A percentile compares a stretch with the other conserved stretches of the same genome.
Conservation (phyloP, 75 land plant species). For the Adiantum capillusveneris region DNA sequence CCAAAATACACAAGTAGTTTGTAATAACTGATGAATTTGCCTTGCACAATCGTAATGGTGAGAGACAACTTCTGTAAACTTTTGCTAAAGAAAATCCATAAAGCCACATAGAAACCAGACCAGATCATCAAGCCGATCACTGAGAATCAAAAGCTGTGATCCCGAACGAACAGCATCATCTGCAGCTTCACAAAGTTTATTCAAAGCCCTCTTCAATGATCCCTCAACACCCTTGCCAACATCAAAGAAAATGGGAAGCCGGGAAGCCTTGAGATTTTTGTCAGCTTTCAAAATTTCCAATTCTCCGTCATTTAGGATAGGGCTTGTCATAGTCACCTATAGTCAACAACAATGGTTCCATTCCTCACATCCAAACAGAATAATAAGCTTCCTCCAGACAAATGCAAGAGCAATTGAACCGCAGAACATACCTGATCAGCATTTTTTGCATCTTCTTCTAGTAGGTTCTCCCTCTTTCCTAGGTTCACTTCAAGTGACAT, state of each 20-base stretch:
- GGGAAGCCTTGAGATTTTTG: slow-evolving; percentile 46
- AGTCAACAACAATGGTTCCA: no score
- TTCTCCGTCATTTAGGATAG: slow-evolving; percentile 93
- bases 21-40: slow-evolving; percentile 73
- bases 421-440: slow-evolving; percentile 74
- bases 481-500: slow-evolving; percentile 96
- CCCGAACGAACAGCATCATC: slow-evolving; percentile 95
- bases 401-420: no score
- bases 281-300: slow-evolving; percentile 64
- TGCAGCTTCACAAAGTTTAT: slow-evolving; percentile 85
- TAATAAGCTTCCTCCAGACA: neutral
- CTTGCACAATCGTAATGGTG: slow-evolving; percentile 83
- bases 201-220: slow-evolving; percentile 53
- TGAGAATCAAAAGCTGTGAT: slow-evolving; percentile 82
- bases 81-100: no score
- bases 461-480: slow-evolving; percentile 83
- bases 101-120: no score
- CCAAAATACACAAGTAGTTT: neutral
- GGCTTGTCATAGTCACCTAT: slow-evolving; percentile 73
- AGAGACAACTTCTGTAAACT: slow-evolving; percentile 45
- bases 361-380: neutral
- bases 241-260: slow-evolving; percentile 79
- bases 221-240: slow-evolving; percentile 82
- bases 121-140: slow-evolving; percentile 80
- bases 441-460: slow-evolving; percentile 80